Percentiles rank a stretch among this genome's conserved stretches.
phyloP scores from a whole-genome alignment of 176 grass and related monocot genomes.

The Poa annua region DNA sequence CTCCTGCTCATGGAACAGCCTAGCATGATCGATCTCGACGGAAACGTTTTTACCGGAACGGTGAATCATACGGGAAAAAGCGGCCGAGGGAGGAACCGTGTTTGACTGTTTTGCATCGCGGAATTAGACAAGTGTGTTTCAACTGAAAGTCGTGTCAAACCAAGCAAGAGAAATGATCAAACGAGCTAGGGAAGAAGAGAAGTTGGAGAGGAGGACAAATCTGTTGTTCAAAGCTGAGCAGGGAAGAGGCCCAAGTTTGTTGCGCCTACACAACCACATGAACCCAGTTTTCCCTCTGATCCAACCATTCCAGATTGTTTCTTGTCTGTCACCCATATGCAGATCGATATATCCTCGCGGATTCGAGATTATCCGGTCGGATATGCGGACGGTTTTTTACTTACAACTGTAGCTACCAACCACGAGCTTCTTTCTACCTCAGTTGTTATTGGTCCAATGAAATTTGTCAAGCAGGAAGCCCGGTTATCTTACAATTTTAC shows the following conservation, averaged over 20 bases:
- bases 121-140: slow-evolving; percentile 30
- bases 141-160: slow-evolving; percentile 32
- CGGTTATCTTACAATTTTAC: background rate
- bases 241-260: slow-evolving; percentile 33
- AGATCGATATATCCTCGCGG: background rate
- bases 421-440: background rate
- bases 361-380: background rate
- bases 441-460: background rate
- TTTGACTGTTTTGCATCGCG: background rate
- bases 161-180: background rate
- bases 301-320: slow-evolving; percentile 50
- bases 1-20: slow-evolving; percentile 12
- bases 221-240: background rate
- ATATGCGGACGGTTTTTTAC: slow-evolving; percentile 10
- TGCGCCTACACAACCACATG: slow-evolving; percentile 45
- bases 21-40: background rate
- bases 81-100: background rate
- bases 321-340: background rate
- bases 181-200: background rate
- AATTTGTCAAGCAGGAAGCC: too few relatives aligned
- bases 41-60: background rate
- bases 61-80: background rate
- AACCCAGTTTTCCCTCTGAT: background rate
- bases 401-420: slow-evolving; percentile 2
- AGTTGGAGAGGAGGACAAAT: slow-evolving; percentile 37